A percentile compares a stretch with the other conserved stretches of the same genome.
Conservation (phyloP, 139 green algal species). For the Coelastrella sp. region DNA sequence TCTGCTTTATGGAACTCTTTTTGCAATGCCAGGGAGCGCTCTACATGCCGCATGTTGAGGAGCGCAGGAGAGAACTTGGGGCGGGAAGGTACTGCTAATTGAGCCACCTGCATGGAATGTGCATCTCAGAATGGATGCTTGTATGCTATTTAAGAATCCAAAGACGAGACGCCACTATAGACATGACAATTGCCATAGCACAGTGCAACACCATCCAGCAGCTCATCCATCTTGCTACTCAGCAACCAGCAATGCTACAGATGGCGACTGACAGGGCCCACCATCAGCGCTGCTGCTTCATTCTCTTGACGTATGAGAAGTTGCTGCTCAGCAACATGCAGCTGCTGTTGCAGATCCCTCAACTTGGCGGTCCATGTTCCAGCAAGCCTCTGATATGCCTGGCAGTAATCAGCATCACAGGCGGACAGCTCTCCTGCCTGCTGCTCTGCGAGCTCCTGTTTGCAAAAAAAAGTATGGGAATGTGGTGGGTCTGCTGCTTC, state of each 20-base stretch:
- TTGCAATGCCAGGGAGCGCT: slow-evolving; percentile 17
- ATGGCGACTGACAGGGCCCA: too few species aligned
- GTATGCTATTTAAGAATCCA: too few species aligned
- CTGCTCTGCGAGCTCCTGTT: slow-evolving; percentile 14
- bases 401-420: not conserved
- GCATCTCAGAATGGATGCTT: too few species aligned
- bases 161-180: too few species aligned
- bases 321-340: slow-evolving; percentile 2
- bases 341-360: not conserved
- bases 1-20: slow-evolving; percentile 34
- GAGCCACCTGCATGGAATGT: slow-evolving; percentile 20
- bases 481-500: too few species aligned
- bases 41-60: slow-evolving; percentile 43
- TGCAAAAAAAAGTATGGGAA: too few species aligned
- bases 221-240: too few species aligned
- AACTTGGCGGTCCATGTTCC: not conserved
- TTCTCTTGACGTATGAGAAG: slow-evolving; percentile 3
- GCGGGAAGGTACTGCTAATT: not conserved
- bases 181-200: too few species aligned
- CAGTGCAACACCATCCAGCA: too few species aligned
- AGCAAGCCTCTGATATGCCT: slow-evolving; percentile 10
- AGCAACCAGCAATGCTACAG: too few species aligned
- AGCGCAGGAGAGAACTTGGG: slow-evolving; percentile 26
- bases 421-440: not conserved
- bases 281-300: slow-evolving; percentile 7